phyloP scores from a whole-genome alignment of 1,284 basidiomycete species.

The Somion occarium region DNA sequence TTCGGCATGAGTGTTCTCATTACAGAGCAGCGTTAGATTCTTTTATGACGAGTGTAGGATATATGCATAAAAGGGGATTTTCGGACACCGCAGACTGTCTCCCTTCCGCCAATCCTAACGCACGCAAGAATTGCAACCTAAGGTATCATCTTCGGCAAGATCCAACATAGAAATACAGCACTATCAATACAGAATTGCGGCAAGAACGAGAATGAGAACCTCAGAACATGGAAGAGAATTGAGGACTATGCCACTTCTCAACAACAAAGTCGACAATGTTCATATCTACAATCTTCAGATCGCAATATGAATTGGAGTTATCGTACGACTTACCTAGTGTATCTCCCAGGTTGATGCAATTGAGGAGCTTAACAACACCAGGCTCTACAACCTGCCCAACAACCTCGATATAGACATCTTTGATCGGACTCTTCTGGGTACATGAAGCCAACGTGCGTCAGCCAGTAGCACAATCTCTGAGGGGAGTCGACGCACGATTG shows the following conservation, averaged over 20 bases:
- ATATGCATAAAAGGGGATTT: too few species aligned
- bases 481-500: conserved; percentile 11
- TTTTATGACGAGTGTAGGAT: too few species aligned
- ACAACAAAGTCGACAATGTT: conserved; percentile 61
- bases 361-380: conserved; percentile 58
- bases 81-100: too few species aligned
- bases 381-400: conserved; percentile 65
- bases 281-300: conserved; percentile 65
- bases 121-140: too few species aligned
- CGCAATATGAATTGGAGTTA: too few species aligned
- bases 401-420: conserved; percentile 66
- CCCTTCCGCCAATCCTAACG: too few species aligned
- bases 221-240: conserved; percentile 35
- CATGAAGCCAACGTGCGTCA: neutral
- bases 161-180: neutral
- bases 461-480: neutral
- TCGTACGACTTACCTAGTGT: conserved; percentile 59
- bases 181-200: neutral
- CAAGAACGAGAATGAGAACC: neutral
- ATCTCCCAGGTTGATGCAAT: conserved; percentile 57
- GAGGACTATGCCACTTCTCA: conserved; percentile 58
- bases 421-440: conserved; percentile 44
- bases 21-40: too few species aligned
- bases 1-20: too few species aligned
- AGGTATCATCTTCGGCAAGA: too few species aligned